Base-by-base conservation (phyloP, 768 basidiomycete species). In the Auriscalpium orientale region DNA sequence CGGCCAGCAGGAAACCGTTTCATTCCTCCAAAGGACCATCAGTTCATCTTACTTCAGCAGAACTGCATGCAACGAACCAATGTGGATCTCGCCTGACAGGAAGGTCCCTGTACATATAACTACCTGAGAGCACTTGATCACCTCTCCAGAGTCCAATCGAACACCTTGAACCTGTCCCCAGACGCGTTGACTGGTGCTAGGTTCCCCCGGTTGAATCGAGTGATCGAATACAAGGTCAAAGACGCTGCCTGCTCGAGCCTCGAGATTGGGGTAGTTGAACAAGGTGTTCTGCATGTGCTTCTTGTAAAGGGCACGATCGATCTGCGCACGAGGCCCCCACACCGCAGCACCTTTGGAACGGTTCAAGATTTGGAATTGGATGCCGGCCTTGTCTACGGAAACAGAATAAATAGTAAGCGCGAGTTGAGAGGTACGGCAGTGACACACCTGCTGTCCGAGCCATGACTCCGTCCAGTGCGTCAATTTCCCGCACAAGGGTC, bases 91-190 rank as follows among this genome's bases (percentile, higher is more conserved):
- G 11, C 90, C 93, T 2, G 87, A 87, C 22, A 95, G 78, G 66
- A 95, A 95, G 0, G 93, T 95, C 8, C 93, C 93, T 0, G 92
- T 95, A 62, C 91, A 92, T 13, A 95, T 79, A 33, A 95, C 87
- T 11, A 94, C 89, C 61, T 86, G 83, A 4, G 86, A 83, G 63
- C 91, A 95, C 16, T 73, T 72, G 33, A 95, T 83, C 16, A 84
- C 65, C 51, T 92, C 86, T 10, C 90, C 89, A 4, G 80, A 76
- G 35, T 91, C 91, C 49, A 91, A 73, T 62, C 78, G 77, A 33
- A 91, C 82, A n/a, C 90, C 89, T 11, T 67, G 65, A 20, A 87
- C 74, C 48, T 72, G 74, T 2, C 79, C 82, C 79, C 81, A 84
- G 12, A 70, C 37, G 35, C 69, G 18, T 69, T 67, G 2, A 62